Conservation (phyloP, 2,329 filamentous ascomycete species). For the Nannizziopsis barbatae region DNA sequence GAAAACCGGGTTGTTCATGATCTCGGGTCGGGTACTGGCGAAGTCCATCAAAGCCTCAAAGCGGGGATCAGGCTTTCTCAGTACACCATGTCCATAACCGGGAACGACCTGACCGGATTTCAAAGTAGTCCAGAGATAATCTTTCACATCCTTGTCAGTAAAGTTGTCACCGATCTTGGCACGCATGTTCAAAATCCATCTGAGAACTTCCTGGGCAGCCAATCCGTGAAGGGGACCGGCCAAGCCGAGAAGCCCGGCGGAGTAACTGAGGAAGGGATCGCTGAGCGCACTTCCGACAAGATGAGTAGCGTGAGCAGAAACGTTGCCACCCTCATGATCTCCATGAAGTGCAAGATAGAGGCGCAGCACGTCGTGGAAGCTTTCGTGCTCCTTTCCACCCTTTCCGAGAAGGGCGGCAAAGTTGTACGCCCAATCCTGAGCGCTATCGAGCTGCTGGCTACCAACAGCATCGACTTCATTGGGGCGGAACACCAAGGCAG, state of each 20-base stretch:
- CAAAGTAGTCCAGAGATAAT: constrained; percentile 86
- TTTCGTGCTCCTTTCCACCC: constrained; percentile 69
- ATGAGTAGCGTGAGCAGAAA: constrained; percentile 90
- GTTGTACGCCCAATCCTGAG: constrained; percentile 98
- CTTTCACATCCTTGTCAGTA: constrained; percentile 67
- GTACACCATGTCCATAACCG: constrained; percentile 88
- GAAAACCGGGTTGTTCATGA: constrained; percentile 80
- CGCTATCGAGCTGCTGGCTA: constrained; percentile 62
- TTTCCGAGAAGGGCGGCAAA: constrained; percentile 92
- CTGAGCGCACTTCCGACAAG: constrained; percentile 88
- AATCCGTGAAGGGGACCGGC: constrained; percentile 89
- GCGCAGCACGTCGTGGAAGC: constrained; percentile 88
- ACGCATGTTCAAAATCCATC: constrained; percentile 96
- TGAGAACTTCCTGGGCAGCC: constrained; percentile 90
- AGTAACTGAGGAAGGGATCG: constrained; percentile 92
- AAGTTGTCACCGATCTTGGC: constrained; percentile 67
- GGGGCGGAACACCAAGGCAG: constrained; percentile 94
- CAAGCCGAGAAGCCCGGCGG: constrained; percentile 85
- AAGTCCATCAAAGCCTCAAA: constrained; percentile 97
- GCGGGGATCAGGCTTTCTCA: constrained; percentile 91
- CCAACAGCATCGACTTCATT: constrained; percentile 61
- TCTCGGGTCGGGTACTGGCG: constrained; percentile 70
- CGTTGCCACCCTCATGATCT: constrained; percentile 96
- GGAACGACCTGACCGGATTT: constrained; percentile 91
- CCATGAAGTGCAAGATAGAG: constrained; percentile 94